Evolutionary conservation across 108 stramenopile genomes (phyloP), one percentile per base, ranked within the genome.

Genomic region (Nitzschia inconspicua): DNA sequence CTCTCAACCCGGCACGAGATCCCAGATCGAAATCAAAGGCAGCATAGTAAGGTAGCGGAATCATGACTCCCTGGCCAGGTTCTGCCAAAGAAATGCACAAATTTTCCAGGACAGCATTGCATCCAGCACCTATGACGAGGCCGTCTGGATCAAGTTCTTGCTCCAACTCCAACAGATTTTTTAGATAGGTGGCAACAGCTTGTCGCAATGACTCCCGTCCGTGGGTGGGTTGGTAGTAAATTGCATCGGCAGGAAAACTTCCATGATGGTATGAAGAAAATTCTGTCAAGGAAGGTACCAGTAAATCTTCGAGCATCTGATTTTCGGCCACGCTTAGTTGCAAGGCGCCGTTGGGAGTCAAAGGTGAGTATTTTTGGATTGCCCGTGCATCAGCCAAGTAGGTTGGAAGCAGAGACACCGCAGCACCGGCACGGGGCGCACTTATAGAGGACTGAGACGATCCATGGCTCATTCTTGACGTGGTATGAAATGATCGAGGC

Each of bases 1-100:
- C 79, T 10, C 51, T 32, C 30, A 85, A 47, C 32, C 83, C 84
- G 0, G 91, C 91, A 20, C 91, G 65, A 0, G 88, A 81, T 4
- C 62, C 87, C 24, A 94, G 58, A 69, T 96, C 95, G 63, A 88
- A 89, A 69, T 94, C 92, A 72, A 96, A 96, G 7, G 95, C 91
- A 10, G 93, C 88, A 74, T 96, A 96, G 58, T 94, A 96, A 2
- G 95, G 95, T 18, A 88, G 78, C 7, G 95, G 95, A 26, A 94
- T 79, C 66, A 96, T 59, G 7, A 93, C 85, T 9, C 81, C 85
- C 27, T 96, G 90, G 20, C 92, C 91, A 4, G 86, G 86, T 40
- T 94, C 87, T 7, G 83, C 72, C 48, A 95, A 68, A 18, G 66
- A 65, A 58, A 91, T 72, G 73, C 84, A 86, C 20, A 94, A 42